Percentiles rank a stretch among this genome's conserved stretches.
Evolutionary conservation across 2,329 filamentous ascomycete genomes (phyloP).

Genomic region (Falciphora oryzae): DNA sequence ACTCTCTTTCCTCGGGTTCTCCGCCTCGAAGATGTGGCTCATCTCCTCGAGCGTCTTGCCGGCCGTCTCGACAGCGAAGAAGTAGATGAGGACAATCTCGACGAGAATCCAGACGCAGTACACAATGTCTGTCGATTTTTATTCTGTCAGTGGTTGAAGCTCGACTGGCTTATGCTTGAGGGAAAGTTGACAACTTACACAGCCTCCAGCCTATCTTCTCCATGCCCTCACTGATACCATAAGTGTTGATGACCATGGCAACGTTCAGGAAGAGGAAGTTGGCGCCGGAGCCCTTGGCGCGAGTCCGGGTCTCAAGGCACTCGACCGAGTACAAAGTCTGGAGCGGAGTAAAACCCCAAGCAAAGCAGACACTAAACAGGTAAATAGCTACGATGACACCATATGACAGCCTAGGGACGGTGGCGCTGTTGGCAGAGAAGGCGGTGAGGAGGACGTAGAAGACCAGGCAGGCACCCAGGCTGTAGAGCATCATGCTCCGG

Average conservation of each 20-base stretch:
- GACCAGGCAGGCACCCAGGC: slow-evolving; percentile 23
- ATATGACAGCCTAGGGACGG: slow-evolving; percentile 19
- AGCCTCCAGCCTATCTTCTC: slow-evolving; percentile 18
- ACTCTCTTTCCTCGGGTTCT: slow-evolving; percentile 17
- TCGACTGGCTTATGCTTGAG: not conserved
- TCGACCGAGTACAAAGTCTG: slow-evolving; percentile 19
- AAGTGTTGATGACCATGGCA: slow-evolving; percentile 29
- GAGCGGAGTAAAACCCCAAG: slow-evolving; percentile 10
- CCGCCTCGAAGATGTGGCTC: slow-evolving; percentile 29
- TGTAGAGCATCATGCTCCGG: slow-evolving; percentile 32
- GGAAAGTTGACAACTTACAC: slow-evolving; percentile 29
- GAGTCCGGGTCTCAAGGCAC: slow-evolving; percentile 30
- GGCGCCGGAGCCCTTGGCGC: slow-evolving; percentile 30
- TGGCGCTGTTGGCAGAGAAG: slow-evolving; percentile 26
- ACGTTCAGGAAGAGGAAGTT: slow-evolving; percentile 17
- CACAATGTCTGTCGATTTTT: slow-evolving; percentile 27
- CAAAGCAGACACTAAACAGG: not conserved
- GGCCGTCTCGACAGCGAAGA: slow-evolving; percentile 33
- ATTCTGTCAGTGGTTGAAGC: not conserved
- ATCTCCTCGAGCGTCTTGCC: slow-evolving; percentile 33
- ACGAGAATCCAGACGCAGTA: slow-evolving; percentile 30
- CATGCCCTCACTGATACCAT: slow-evolving; percentile 9
- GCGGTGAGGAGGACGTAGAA: slow-evolving; percentile 27
- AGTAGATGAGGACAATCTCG: slow-evolving; percentile 4
- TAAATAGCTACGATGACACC: slow-evolving; percentile 18